A percentile compares a stretch with the other conserved stretches of the same genome.
Evolutionary conservation across 192 early-diverging fungal genomes (phyloP).

Genomic region (Coemansia biformis): DNA sequence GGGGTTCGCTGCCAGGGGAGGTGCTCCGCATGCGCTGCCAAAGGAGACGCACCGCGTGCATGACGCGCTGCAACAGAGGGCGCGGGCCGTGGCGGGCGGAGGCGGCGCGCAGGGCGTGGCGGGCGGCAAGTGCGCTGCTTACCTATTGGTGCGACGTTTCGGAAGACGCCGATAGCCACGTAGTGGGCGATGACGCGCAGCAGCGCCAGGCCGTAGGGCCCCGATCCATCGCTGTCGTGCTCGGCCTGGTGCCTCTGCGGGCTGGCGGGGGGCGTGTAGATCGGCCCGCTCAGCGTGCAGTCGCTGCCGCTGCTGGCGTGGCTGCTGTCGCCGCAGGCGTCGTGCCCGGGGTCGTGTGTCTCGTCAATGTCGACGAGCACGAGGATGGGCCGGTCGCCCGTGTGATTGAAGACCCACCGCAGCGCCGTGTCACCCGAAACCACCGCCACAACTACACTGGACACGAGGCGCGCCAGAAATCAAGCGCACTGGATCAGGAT

Average conservation of each 20-base stretch:
- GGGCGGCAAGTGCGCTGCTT: slow-evolving; percentile 11
- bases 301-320: slow-evolving; percentile 18
- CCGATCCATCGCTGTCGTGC: slow-evolving; percentile 24
- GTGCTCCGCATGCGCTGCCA: too few species aligned
- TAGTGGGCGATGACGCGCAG: slow-evolving; percentile 49
- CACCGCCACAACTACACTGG: slow-evolving; percentile 47
- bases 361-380: slow-evolving; percentile 53
- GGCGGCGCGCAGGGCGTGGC: background rate
- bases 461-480: background rate
- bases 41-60: too few species aligned
- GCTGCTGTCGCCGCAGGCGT: slow-evolving; percentile 6
- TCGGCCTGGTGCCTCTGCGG: slow-evolving; percentile 21
- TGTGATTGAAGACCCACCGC: slow-evolving; percentile 47
- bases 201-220: slow-evolving; percentile 46
- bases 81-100: too few species aligned
- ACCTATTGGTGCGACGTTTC: slow-evolving; percentile 50
- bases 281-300: slow-evolving; percentile 25
- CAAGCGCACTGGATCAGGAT: too few species aligned
- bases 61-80: too few species aligned
- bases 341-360: slow-evolving; percentile 25
- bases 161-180: slow-evolving; percentile 50
- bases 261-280: slow-evolving; percentile 42
- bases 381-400: slow-evolving; percentile 36
- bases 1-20: too few species aligned
- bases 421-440: slow-evolving; percentile 48